Evolutionary conservation across 1,139 yeast species (phyloP).

Genomic region (Suhomyces ambrosiae): DNA sequence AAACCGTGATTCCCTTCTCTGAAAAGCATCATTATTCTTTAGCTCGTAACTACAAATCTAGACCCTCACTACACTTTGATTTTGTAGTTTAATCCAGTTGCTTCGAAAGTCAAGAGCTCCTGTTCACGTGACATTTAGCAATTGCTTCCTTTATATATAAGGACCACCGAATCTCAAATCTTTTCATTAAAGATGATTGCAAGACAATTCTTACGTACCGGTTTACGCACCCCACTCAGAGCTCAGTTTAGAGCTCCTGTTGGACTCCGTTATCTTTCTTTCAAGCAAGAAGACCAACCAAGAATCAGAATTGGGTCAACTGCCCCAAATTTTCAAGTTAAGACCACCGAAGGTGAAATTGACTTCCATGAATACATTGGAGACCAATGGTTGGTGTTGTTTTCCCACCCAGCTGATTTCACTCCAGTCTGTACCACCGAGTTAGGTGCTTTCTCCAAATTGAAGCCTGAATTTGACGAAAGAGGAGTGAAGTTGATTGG

Average conservation of each 20-base stretch:
- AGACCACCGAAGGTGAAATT: conserved; percentile 72
- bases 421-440: conserved; percentile 92
- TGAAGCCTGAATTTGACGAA: conserved; percentile 79
- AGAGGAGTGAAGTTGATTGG: conserved; percentile 79
- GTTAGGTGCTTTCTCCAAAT: conserved; percentile 82
- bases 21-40: too few relatives aligned
- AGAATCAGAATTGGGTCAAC: conserved; percentile 67
- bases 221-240: conserved; percentile 8
- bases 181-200: conserved; percentile 14
- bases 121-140: conserved; percentile 19
- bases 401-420: conserved; percentile 87
- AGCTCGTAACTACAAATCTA: not conserved
- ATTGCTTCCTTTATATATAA: conserved; percentile 10
- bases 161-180: not conserved
- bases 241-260: conserved; percentile 7
- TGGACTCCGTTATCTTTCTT: conserved; percentile 41
- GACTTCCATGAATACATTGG: conserved; percentile 78
- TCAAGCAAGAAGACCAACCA: conserved; percentile 65
- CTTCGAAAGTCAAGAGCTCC: too few relatives aligned
- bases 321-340: conserved; percentile 80
- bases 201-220: conserved; percentile 16
- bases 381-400: conserved; percentile 74
- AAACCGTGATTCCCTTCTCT: too few relatives aligned
- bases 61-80: too few relatives aligned
- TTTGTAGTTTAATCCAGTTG: too few relatives aligned